These are phyloP conservation scores for Aspergillus cristatus DNA, from an alignment of 495 filamentous ascomycete genomes.

Conservation along the genomic window DNA sequence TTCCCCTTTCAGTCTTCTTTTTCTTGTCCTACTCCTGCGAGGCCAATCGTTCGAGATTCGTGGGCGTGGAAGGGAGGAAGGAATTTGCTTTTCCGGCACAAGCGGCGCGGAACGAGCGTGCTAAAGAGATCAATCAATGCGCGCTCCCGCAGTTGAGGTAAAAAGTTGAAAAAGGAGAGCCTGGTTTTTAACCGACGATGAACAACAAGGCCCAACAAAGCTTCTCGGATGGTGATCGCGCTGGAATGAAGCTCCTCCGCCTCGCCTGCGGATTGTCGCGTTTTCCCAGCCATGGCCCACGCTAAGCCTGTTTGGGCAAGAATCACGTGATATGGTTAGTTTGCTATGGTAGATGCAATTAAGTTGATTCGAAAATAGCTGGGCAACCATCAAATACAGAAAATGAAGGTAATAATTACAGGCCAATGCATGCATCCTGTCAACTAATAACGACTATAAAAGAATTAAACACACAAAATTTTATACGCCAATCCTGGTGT, in stretches of 20 bases:
- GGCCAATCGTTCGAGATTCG: too few species aligned
- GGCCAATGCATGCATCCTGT: constrained; percentile 11
- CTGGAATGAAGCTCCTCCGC: not conserved
- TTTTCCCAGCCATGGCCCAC: constrained; percentile 21
- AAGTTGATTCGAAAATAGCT: too few species aligned
- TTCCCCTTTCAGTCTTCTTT: too few species aligned
- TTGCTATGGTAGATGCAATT: too few species aligned
- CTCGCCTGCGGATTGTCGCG: constrained; percentile 22
- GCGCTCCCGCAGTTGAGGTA: not conserved
- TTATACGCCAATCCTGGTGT: constrained; percentile 11
- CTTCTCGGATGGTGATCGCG: not conserved
- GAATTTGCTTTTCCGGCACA: too few species aligned
- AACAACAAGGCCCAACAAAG: too few species aligned
- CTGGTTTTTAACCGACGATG: too few species aligned
- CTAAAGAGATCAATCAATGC: too few species aligned
- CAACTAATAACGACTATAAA: constrained; percentile 12
- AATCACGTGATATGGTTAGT: constrained; percentile 19
- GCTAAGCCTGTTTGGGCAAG: constrained; percentile 18
- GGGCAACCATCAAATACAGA: not conserved
- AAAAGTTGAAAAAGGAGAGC: too few species aligned
- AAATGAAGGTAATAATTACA: not conserved
- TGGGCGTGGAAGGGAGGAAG: too few species aligned
- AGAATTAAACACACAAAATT: constrained; percentile 10
- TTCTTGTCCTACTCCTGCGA: too few species aligned
- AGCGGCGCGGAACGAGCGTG: too few species aligned